Evolutionary conservation across 345 rosid genomes (phyloP).

Genomic region (Hevea brasiliensis): DNA sequence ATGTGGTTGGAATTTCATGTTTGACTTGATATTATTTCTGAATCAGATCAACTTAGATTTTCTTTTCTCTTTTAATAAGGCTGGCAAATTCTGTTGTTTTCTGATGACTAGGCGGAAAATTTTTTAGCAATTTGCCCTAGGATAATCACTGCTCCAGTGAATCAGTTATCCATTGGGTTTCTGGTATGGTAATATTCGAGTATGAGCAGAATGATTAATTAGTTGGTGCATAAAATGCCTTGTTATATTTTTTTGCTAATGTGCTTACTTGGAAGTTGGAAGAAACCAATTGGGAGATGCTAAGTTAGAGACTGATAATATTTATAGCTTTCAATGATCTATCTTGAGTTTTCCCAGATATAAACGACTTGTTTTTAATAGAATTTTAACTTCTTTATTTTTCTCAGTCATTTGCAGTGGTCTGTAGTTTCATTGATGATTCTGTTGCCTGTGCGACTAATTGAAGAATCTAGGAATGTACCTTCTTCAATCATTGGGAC

Average conservation of each 20-base stretch:
- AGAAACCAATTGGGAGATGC: background rate
- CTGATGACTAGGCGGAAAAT: too few species aligned
- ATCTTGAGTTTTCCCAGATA: background rate
- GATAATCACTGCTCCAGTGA: too few species aligned
- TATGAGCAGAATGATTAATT: background rate
- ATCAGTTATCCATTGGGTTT: background rate
- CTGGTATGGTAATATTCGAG: background rate
- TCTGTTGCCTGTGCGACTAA: background rate
- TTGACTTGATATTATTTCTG: background rate
- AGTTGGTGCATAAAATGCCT: background rate
- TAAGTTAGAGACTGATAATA: background rate
- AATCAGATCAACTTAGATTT: background rate
- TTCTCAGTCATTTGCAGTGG: background rate
- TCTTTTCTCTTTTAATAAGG: background rate
- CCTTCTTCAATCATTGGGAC: background rate
- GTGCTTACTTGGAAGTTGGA: background rate
- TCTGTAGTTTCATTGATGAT: background rate
- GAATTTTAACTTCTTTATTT: background rate
- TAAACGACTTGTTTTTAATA: background rate
- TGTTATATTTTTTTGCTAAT: background rate
- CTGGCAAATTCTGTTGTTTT: background rate
- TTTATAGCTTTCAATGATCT: background rate
- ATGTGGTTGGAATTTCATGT: background rate
- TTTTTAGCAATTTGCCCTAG: too few species aligned
- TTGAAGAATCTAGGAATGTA: background rate